Evolutionary conservation across 2,329 filamentous ascomycete species (phyloP), one percentile per base, ranked within the genome.

Genomic region (Didymellaceae sp.): DNA sequence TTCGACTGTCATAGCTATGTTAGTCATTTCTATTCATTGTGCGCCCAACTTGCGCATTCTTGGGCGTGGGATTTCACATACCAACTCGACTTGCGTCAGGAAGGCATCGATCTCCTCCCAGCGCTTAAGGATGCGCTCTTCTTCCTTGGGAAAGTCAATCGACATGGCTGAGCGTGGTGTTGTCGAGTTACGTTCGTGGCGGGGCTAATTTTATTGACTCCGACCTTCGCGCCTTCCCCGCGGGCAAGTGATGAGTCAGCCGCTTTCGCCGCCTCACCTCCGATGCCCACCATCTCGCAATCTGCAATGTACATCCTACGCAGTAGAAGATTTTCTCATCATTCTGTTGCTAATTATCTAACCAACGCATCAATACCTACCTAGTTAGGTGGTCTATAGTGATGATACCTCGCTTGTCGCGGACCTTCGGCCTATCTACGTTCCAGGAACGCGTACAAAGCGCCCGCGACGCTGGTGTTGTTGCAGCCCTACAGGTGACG

Each of bases 91-190:
- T 79, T 95, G 90, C 57, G 87, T 86, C 71, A 90, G 85, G 74
- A 97, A 97, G 62, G 94, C 94, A 68, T 93, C 84, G 72, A 96
- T 94, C 71, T 94, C 90, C 71, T 87, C 88, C 94, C 93, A 99
- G 77, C 86, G 83, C 71, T 87, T 80, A 74, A 97, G 86, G 74
- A 92, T 84, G 57, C 80, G 83, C 79, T 95, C 89, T 82, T 97
- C 93, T 76, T 94, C 90, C 75, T 89, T 88, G 49, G 93, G 89
- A 74, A 97, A 97, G 77, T 93, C 85, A 78, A 97, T 93, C 70
- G 88, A 90, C 88, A 92, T 91, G 48, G 57, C 45, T 66, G 70
- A 17, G 52, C 57, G 55, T 57, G 59, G 50, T 61, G 51, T 57
- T 59, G 62, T 52, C 49, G 42, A 48, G 40, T 33, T 14, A 22